Conservation (phyloP, 257 asterid genomes). For the Leptodermis oblonga region DNA sequence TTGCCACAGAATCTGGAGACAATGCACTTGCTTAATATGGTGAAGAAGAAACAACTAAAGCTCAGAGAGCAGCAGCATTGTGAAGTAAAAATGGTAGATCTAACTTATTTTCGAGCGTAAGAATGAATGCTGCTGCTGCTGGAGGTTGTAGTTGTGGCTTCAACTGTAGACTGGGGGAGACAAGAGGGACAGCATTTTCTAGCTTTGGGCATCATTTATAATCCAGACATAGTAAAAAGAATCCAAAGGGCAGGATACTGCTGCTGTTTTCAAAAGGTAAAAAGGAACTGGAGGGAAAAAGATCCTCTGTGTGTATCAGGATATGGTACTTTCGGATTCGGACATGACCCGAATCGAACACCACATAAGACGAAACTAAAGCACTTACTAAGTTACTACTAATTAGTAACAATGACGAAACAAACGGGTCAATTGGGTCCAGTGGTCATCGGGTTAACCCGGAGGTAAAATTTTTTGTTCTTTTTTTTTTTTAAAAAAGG, state of each 20-base stretch:
- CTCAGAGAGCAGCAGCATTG: slow-evolving; percentile 2
- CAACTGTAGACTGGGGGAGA: background rate
- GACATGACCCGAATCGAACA: background rate
- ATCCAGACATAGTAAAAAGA: slow-evolving; percentile 28
- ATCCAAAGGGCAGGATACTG: slow-evolving; percentile 12
- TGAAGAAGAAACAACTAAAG: background rate
- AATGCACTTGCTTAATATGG: slow-evolving; percentile 1
- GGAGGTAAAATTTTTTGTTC: background rate
- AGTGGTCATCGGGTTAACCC: background rate
- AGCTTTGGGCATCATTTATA: slow-evolving; percentile 20
- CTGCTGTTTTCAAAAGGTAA: slow-evolving; percentile 16
- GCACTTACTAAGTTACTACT: no score
- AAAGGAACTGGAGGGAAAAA: slow-evolving; percentile 13
- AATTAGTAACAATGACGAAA: background rate
- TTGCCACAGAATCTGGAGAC: background rate
- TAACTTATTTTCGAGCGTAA: no score
- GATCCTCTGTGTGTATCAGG: slow-evolving; percentile 7
- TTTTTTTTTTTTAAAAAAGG: background rate
- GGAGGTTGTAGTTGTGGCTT: background rate
- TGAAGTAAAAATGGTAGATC: background rate
- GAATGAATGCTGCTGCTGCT: no score
- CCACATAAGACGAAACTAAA: no score
- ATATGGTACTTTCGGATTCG: background rate
- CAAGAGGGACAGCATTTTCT: background rate
- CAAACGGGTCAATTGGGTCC: background rate